Percentiles rank a stretch among this genome's conserved stretches.
phyloP scores from a whole-genome alignment of 306 rosid species.

The Trifolium subterraneum region DNA sequence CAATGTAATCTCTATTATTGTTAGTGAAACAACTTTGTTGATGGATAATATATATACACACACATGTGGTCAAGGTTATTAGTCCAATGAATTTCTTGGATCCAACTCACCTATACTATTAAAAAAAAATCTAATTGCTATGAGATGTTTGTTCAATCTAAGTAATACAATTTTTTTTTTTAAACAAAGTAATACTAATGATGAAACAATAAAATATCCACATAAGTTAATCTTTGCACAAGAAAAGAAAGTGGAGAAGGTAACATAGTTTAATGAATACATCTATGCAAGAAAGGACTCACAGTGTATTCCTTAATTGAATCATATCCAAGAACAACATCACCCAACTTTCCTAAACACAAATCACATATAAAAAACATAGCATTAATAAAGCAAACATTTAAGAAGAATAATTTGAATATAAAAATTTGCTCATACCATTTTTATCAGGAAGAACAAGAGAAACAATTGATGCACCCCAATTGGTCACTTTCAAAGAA shows the following conservation, averaged over 20 bases:
- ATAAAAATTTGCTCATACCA: slow-evolving; percentile 27
- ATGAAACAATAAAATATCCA: neutral
- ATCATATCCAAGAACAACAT: slow-evolving; percentile 82
- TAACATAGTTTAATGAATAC: slow-evolving; percentile 1
- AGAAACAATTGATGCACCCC: slow-evolving; percentile 56
- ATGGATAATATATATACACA: too few species aligned
- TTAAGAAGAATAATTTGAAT: neutral
- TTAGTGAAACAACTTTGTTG: too few species aligned
- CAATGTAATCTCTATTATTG: too few species aligned
- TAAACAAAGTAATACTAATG: too few species aligned
- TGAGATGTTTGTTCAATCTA: slow-evolving; percentile 36
- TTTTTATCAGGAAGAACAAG: slow-evolving; percentile 49
- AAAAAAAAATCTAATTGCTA: neutral
- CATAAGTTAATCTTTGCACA: neutral
- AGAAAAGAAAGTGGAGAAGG: neutral
- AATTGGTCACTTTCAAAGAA: slow-evolving; percentile 52
- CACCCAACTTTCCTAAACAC: slow-evolving; percentile 68
- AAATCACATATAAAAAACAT: slow-evolving; percentile 20
- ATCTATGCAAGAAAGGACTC: neutral
- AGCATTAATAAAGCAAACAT: neutral
- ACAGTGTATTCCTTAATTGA: slow-evolving; percentile 63
- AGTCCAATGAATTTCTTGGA: too few species aligned
- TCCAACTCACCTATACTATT: too few species aligned
- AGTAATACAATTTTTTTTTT: neutral
- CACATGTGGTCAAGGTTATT: too few species aligned